Base-by-base conservation (phyloP, 2,329 filamentous ascomycete genomes). In the Thielaviopsis musarum region DNA sequence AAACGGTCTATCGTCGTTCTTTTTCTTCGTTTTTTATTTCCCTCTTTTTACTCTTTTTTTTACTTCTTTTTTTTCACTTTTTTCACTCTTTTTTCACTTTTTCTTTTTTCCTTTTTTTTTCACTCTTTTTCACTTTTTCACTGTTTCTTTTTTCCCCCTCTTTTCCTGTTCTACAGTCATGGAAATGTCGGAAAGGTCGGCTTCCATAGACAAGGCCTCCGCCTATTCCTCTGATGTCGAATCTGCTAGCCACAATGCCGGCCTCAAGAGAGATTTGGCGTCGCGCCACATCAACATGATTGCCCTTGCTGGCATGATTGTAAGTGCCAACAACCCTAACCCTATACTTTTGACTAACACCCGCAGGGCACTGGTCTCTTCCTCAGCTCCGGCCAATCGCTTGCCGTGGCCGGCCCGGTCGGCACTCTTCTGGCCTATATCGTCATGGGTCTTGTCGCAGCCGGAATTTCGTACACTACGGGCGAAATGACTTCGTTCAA, bases 381-480 rank as follows among this genome's bases (percentile, higher is more conserved):
- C 61, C 71, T 81, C 38, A 77, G 78, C 17, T 75, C 77, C 0
- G 76, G 77, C 2, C 73, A 71, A 21, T 72, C 74, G 1, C 69
- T 81, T 28, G 69, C 72, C 1, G 75, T 70, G 4, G 74, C 75
- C 53, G 78, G 78, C 1, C 72, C 72, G 2, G 72, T 65, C 0
- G 67, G 69, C 10, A 64, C 73, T 1, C 62, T 75, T 0, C 69
- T 75, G 54, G 69, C 69, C 5, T 75, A 74, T 57, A 54, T 69
- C 15, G 48, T 77, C 66, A 64, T 77, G 65, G 74, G 70, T 58
- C 66, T 74, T 4, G 73, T 80, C 54, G 76, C 82, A 26, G 81
- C 74, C 68, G 76, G 75, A n/a, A 77, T 81, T 65, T 82, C 82
- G 74, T 70, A 70, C 17, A 68, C 68, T 9, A 64, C 72, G 17